A percentile compares a stretch with the other conserved stretches of the same genome.
Conservation (phyloP, 2,329 filamentous ascomycete species). For the Phialophora expanda region DNA sequence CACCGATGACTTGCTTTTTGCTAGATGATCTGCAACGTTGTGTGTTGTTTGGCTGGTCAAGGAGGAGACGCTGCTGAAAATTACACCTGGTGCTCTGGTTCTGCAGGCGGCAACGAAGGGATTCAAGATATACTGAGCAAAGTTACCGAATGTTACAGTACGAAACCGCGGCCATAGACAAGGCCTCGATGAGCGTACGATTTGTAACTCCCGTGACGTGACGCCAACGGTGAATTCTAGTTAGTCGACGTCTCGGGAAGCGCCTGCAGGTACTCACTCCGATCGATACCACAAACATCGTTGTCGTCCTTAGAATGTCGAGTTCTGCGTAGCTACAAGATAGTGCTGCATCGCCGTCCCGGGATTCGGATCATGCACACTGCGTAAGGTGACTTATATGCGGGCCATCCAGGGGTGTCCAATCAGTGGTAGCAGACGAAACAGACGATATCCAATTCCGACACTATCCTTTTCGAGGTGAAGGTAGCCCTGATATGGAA, state of each 20-base stretch:
- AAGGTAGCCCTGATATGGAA: not conserved
- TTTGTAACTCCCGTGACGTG: not conserved
- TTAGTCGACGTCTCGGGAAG: not conserved
- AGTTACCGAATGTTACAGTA: not conserved
- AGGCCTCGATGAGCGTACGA: not conserved
- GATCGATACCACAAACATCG: not conserved
- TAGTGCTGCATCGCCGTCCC: not conserved
- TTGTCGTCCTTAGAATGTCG: not conserved
- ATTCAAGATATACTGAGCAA: conserved; percentile 6
- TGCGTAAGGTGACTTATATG: not conserved
- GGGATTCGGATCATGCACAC: not conserved
- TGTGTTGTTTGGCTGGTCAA: not conserved
- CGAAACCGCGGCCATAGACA: not conserved
- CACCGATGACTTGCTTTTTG: not conserved
- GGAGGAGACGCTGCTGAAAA: not conserved
- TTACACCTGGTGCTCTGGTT: not conserved
- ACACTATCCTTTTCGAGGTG: not conserved
- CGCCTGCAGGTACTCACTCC: not conserved
- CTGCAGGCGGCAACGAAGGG: not conserved
- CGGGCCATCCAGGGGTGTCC: not conserved
- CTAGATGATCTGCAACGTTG: not conserved
- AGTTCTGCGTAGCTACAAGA: not conserved
- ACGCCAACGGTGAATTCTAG: not conserved
- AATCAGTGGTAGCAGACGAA: not conserved
- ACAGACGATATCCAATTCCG: not conserved